Base-by-base conservation (phyloP, 495 filamentous ascomycete species). In the Peziza echinospora region DNA sequence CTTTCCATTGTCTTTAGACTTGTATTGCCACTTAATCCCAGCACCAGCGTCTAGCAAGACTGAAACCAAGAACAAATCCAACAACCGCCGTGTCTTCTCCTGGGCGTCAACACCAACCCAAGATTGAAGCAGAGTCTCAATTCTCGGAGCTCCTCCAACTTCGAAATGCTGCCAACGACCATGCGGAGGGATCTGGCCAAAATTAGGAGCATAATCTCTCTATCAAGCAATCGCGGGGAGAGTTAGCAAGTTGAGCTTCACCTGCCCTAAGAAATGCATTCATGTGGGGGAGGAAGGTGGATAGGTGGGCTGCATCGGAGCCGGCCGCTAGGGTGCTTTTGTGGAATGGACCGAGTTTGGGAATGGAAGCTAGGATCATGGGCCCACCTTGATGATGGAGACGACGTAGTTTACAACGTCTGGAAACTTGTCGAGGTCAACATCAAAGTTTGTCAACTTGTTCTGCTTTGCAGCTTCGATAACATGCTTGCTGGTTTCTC, bases 351-450 rank as follows among this genome's bases (percentile, higher is more conserved):
- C 0, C n/a, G n/a, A 47, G 26, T 13, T 2, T 30, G 40, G 11
- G 22, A 41, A 43, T n/a, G n/a, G n/a, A n/a, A n/a, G n/a, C n/a
- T n/a, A n/a, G n/a, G n/a, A n/a, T n/a, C n/a, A n/a, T n/a, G n/a
- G n/a, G n/a, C 62, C 45, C 60, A 85, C 89, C 81, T 94, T 96
- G 66, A 97, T 94, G 48, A 97, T 93, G 16, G 83, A 82, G 23
- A 91, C 80, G 7, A 97, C 79, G 60, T 93, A 97, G n/a, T 71
- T 75, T 3, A 84, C 85, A 1, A 87, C 87, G 48, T 86, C 84
- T 25, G 70, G 61, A 57, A 94, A 93, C 61, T 91, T 92, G 63
- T 62, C 62, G 71, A 86, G 74, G 57, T 97, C 86, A 9, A 96
- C 87, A 47, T 80, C 77, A 59, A 97, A 97, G 64, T 96, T 89